Conservation (phyloP, 495 filamentous ascomycete species). For the Penicillium roqueforti region DNA sequence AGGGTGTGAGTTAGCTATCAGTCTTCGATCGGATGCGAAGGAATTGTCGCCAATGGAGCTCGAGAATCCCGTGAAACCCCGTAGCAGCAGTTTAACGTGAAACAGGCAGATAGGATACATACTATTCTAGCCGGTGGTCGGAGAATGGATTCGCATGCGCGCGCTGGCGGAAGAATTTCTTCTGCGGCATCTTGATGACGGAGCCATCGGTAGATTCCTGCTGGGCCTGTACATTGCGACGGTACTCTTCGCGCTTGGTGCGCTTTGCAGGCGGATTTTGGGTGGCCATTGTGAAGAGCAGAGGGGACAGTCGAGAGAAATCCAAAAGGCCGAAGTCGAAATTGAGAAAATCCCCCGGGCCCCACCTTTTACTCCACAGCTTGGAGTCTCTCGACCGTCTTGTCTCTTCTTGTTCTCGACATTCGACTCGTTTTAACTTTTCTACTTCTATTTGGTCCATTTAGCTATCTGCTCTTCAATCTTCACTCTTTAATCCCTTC, state of each 20-base stretch:
- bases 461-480: not conserved
- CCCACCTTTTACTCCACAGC: conserved; percentile 12
- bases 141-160: conserved; percentile 98
- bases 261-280: conserved; percentile 51
- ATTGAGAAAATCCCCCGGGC: conserved; percentile 12
- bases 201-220: conserved; percentile 26
- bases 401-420: conserved; percentile 5
- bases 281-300: not conserved
- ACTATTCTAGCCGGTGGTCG: conserved; percentile 87
- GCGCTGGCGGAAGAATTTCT: conserved; percentile 93
- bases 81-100: not conserved
- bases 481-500: not conserved
- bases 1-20: conserved; percentile 13
- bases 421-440: not conserved
- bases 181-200: conserved; percentile 64
- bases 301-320: conserved; percentile 3
- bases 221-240: conserved; percentile 32
- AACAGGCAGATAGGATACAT: conserved; percentile 26
- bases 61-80: not conserved
- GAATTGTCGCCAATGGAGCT: not conserved
- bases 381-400: not conserved
- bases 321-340: conserved; percentile 4
- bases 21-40: not conserved
- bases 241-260: conserved; percentile 73
- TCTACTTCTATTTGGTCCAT: not conserved